phyloP scores from a whole-genome alignment of 2,329 filamentous ascomycete genomes.

The Penicillium sclerotiorum region DNA sequence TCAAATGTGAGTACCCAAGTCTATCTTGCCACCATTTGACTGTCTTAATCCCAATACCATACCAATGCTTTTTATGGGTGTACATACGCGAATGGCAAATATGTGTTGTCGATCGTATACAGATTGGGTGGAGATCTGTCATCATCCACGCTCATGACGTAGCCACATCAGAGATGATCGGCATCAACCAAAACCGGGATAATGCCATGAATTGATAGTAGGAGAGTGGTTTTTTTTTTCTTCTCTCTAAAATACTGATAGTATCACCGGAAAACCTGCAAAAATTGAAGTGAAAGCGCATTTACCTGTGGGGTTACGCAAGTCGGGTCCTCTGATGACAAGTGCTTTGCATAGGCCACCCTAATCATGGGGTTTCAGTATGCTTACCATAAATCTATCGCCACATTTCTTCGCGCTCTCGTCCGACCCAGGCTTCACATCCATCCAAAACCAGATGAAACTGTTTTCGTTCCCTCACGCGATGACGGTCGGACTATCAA shows the following conservation, averaged over 20 bases:
- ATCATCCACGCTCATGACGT: not conserved
- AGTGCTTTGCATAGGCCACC: not conserved
- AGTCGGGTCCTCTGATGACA: not conserved
- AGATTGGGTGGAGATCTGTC: not conserved
- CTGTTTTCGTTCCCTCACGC: constrained; percentile 26
- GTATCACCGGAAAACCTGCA: not conserved
- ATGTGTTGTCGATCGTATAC: not conserved
- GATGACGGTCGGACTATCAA: constrained; percentile 28
- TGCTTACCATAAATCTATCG: constrained; percentile 17
- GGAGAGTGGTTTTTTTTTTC: too few species aligned
- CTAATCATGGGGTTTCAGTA: constrained; percentile 17
- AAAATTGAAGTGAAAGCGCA: not conserved
- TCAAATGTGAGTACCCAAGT: too few species aligned
- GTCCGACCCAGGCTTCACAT: constrained; percentile 20
- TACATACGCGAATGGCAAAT: not conserved
- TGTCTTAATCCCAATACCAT: too few species aligned
- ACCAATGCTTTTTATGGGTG: too few species aligned
- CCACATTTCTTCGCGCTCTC: constrained; percentile 18
- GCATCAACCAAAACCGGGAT: not conserved
- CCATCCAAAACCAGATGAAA: constrained; percentile 23
- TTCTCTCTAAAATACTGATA: too few species aligned
- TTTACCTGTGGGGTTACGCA: not conserved
- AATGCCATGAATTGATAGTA: not conserved
- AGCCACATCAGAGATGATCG: not conserved
- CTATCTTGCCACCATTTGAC: too few species aligned